A percentile compares a stretch with the other conserved stretches of the same genome.
Evolutionary conservation across 306 rosid species (phyloP).

Genomic region (Astragalus membranaceus): DNA sequence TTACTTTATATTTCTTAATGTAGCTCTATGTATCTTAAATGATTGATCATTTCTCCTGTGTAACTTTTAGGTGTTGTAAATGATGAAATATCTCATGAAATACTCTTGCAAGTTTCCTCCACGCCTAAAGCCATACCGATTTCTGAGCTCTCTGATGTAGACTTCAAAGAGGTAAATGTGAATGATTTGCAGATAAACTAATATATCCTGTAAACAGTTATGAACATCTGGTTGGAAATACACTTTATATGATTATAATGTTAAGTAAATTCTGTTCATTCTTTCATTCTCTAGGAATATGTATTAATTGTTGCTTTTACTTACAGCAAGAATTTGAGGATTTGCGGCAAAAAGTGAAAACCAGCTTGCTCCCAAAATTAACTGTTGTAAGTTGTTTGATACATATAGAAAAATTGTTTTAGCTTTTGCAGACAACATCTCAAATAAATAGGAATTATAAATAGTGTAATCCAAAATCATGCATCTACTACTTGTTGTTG

Average conservation of each 20-base stretch:
- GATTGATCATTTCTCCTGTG: neutral
- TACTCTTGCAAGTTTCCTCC: slow-evolving; percentile 51
- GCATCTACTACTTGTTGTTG: neutral
- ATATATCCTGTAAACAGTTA: slow-evolving; percentile 1
- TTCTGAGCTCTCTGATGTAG: slow-evolving; percentile 55
- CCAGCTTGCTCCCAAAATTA: slow-evolving; percentile 35
- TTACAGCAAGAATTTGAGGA: slow-evolving; percentile 66
- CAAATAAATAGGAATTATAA: neutral
- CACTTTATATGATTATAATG: neutral
- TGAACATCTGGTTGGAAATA: neutral
- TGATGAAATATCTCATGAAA: slow-evolving; percentile 12
- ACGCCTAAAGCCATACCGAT: slow-evolving; percentile 28
- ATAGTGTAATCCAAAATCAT: neutral
- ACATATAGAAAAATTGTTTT: neutral
- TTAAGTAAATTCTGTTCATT: neutral
- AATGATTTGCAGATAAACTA: slow-evolving; percentile 22
- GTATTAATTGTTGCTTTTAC: slow-evolving; percentile 13
- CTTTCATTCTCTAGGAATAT: neutral
- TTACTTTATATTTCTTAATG: neutral
- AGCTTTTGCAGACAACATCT: neutral
- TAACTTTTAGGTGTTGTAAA: slow-evolving; percentile 47
- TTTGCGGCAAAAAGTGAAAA: slow-evolving; percentile 42
- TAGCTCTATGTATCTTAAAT: neutral
- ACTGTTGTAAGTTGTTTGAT: slow-evolving; percentile 50
- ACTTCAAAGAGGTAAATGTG: slow-evolving; percentile 67